Base-by-base conservation (phyloP, 2,329 filamentous ascomycete species). In the Cercospora zeae-maydis region DNA sequence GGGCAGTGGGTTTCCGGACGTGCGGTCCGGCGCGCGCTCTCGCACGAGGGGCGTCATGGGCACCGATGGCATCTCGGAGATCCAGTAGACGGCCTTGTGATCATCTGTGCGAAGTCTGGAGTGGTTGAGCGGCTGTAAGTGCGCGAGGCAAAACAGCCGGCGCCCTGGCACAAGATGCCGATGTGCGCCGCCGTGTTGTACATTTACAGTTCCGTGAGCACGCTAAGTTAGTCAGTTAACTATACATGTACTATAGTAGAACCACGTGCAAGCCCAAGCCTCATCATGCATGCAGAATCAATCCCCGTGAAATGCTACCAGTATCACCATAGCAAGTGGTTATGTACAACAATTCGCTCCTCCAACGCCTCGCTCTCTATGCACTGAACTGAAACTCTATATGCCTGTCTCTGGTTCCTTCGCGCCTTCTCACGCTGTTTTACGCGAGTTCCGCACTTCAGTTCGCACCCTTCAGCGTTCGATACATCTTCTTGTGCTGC, bases 401-500 rank as follows among this genome's bases (percentile, higher is more conserved):
- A 52, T 30, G 47, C 47, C 47, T 52, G 47, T 52, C n/a, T 52
- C 30, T 30, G 24, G 4, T 31, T 7, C 27, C 16, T 27, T 16
- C 13, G 57, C 57, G 27, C 30, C 57, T 34, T 16, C 11, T 30
- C 19, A 24, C 30, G 55, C 55, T 45, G 16, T 45, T 21, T 10
- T 1, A 24, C 4, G 16, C 39, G 19, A 2, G 39, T 24, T 39
- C 37, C 30, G 42, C 13, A 49, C 27, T 52, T 45, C 45, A 59
- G 39, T 59, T 42, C 39, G 49, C n/a, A n/a, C 45, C 45, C 27
- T 59, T 51, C 45, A 64, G 47, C 54, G 67, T 70, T 84, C 80
- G 83, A 78, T 92, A 96, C 27, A 87, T 75, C 76, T 88, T 91
- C 79, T 93, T 92, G 77, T 96, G 92, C 75, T 91, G 87, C 76